These are phyloP conservation scores for Fistulifera pelliculosa DNA, from an alignment of 108 stramenopile genomes.

Conservation along the genomic window DNA sequence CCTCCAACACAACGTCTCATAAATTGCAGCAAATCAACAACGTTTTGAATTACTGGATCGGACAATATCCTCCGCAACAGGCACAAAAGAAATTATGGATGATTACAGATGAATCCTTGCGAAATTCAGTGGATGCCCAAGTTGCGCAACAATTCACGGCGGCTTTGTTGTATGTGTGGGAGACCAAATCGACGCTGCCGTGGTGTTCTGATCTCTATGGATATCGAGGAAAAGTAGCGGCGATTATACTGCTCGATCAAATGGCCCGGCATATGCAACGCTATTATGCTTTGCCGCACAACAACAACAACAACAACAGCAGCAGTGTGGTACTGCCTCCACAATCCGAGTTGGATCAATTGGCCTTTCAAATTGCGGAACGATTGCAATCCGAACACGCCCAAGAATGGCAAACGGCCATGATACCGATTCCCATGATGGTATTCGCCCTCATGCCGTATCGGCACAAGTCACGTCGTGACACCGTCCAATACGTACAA, in stretches of 20 bases:
- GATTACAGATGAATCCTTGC: conserved; percentile 65
- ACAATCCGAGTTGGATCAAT: conserved; percentile 37
- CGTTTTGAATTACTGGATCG: conserved; percentile 73
- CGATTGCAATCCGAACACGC: conserved; percentile 32
- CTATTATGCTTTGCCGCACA: conserved; percentile 12
- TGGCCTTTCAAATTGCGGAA: conserved; percentile 46
- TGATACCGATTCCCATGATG: conserved; percentile 68
- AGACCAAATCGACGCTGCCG: conserved; percentile 20
- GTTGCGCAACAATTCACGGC: conserved; percentile 47
- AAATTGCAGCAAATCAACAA: conserved; percentile 21
- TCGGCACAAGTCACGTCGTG: conserved; percentile 58
- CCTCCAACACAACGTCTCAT: too few relatives aligned
- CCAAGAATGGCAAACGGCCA: conserved; percentile 55
- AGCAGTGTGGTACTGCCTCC: conserved; percentile 8
- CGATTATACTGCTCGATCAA: conserved; percentile 80
- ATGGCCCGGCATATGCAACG: conserved; percentile 74
- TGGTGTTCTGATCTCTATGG: conserved; percentile 35
- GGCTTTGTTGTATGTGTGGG: conserved; percentile 27
- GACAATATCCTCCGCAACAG: conserved; percentile 53
- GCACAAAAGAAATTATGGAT: conserved; percentile 81
- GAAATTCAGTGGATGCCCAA: conserved; percentile 45
- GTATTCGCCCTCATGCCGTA: conserved; percentile 81
- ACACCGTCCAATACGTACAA: conserved; percentile 54
- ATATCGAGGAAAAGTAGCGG: conserved; percentile 67
- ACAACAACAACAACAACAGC: conserved; percentile 1